Percentiles rank a stretch among this genome's conserved stretches.
Conservation (phyloP, 345 rosid species). For the Ceriops tagal region DNA sequence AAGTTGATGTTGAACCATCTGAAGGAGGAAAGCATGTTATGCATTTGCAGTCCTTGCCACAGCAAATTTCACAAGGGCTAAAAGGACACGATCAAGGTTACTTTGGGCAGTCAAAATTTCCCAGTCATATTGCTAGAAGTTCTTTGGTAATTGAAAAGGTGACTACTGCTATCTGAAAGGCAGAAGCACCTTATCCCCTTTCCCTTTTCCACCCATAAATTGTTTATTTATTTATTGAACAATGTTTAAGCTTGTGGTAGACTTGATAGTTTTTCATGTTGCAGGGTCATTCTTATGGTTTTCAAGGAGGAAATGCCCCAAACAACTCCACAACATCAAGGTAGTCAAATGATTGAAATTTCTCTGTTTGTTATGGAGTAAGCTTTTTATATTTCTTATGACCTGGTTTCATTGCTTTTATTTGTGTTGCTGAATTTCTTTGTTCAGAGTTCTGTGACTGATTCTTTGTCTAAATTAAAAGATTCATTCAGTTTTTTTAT, state of each 20-base stretch:
- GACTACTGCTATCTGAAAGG: constrained; percentile 7
- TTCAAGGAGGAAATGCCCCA: constrained; percentile 42
- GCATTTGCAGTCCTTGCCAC: constrained; percentile 29
- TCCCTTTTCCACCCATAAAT: too few relatives aligned
- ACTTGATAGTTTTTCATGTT: background rate
- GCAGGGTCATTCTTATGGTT: constrained; percentile 37
- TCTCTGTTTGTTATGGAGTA: background rate
- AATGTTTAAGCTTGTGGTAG: background rate
- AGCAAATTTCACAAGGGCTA: constrained; percentile 35
- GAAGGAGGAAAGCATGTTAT: constrained; percentile 33
- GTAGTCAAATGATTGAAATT: constrained; percentile 32
- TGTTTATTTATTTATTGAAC: background rate
- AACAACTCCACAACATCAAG: constrained; percentile 48
- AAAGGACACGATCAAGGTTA: constrained; percentile 28
- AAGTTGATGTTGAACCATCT: constrained; percentile 45
- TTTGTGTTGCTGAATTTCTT: background rate
- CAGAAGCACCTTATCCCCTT: background rate
- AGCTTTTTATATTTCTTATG: background rate
- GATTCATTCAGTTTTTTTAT: background rate
- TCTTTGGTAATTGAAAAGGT: constrained; percentile 50
- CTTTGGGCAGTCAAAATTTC: constrained; percentile 38
- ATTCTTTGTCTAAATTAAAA: background rate
- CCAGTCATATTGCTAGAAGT: constrained; percentile 38
- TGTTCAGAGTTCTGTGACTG: background rate
- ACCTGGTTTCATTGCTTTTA: background rate